Evolutionary conservation across 768 basidiomycete genomes (phyloP).

Genomic region (Trametes cinnabarina): DNA sequence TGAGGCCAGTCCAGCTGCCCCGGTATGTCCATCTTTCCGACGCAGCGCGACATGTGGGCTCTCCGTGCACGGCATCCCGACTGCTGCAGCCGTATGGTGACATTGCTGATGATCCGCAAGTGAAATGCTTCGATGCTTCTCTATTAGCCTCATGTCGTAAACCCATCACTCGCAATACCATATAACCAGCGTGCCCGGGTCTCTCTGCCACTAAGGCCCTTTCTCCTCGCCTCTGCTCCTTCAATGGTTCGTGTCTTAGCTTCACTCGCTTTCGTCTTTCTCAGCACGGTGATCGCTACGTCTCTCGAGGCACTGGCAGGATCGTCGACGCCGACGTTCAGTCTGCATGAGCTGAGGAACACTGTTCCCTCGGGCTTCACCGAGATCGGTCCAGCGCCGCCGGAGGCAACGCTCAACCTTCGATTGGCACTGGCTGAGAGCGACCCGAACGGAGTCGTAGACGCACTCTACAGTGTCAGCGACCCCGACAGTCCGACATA

Average conservation of each 20-base stretch:
- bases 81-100: no score
- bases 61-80: no score
- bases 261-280: neutral
- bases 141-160: neutral
- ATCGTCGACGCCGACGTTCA: neutral
- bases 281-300: neutral
- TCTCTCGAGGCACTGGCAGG: neutral
- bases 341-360: neutral
- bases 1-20: no score
- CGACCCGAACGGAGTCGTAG: conserved; percentile 36
- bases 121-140: neutral
- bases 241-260: neutral
- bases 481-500: neutral
- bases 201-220: no score
- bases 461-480: conserved; percentile 36
- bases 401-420: conserved; percentile 33
- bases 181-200: neutral
- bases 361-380: conserved; percentile 7
- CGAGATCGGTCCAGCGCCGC: conserved; percentile 28
- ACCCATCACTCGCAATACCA: neutral
- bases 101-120: no score
- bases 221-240: neutral
- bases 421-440: conserved; percentile 38
- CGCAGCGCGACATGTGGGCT: no score
- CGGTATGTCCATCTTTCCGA: no score